Base-by-base conservation (phyloP, 495 filamentous ascomycete genomes). In the Hypomontagnella submonticulosa region DNA sequence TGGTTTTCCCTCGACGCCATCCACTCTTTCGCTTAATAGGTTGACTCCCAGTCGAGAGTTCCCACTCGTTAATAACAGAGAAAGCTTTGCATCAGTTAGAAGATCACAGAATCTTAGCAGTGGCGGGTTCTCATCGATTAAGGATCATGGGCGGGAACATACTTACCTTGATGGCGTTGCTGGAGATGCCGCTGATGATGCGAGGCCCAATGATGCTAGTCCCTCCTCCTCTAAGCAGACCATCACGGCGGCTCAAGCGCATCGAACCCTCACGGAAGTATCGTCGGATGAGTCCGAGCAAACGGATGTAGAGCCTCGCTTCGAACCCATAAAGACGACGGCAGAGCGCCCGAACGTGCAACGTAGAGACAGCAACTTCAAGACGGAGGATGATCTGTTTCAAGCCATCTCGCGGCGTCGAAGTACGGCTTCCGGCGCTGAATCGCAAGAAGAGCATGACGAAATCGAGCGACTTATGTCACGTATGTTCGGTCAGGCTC, bases 381-480 rank as follows among this genome's bases (percentile, higher is more conserved):
- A 56, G 42, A 80, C 67, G n/a, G 81, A 89, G 51, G 80, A 84
- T 43, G 80, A 85, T 11, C 50, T 88, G 5, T 77, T 83, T 11
- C 74, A 71, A 0, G 81, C 75, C 0, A 61, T 89, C 4, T 87
- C 85, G 18, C 76, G 77, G 4, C 80, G 84, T 27, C 79, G 76
- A 27, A 86, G 76, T 20, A 52, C 69, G 18, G 73, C 73, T 0
- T 79, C 79, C 1, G 73, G 18, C 53, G 53, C 43, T 47, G 73
- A 70, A 37, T 56, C 54, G n/a, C 46, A 55, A 40, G 69, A 73
- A 30, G 73, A 75, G 10, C 64, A 71, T 5, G 57, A 73, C 20
- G 78, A 82, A 15, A 70, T 76, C 11, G 84, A 86, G 42, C 84
- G 70, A 38, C 52, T 74, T 4, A 72, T 74, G 66, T 72, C 69